Percentiles rank a stretch among this genome's conserved stretches.
Conservation (phyloP, 164 flowering plant genomes). For the Aristolochia californica region DNA sequence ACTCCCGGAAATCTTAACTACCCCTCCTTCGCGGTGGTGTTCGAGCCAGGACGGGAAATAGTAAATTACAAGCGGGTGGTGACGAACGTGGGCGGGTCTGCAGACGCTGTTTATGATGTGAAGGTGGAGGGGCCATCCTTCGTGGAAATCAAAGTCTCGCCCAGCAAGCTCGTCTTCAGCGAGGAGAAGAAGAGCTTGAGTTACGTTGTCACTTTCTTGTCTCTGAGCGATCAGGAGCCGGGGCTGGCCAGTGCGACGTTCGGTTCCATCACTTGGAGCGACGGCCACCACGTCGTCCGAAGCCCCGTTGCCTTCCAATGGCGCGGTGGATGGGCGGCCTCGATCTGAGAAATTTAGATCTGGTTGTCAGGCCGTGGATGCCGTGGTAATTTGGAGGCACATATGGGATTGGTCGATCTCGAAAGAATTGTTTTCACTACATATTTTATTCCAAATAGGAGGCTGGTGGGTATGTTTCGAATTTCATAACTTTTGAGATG, state of each 20-base stretch:
- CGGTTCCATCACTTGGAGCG: constrained; percentile 73
- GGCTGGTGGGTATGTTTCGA: too few relatives aligned
- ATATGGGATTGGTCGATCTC: too few relatives aligned
- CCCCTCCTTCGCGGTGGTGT: constrained; percentile 74
- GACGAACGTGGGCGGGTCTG: constrained; percentile 54
- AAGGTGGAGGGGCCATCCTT: constrained; percentile 34
- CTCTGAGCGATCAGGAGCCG: neutral
- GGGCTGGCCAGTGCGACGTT: constrained; percentile 16
- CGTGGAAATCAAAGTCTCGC: constrained; percentile 51
- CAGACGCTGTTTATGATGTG: constrained; percentile 49
- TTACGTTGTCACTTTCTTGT: constrained; percentile 50
- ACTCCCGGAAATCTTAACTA: constrained; percentile 74
- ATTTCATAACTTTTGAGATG: too few relatives aligned
- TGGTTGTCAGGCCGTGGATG: too few relatives aligned
- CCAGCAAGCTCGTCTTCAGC: constrained; percentile 54
- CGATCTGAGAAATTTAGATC: constrained; percentile 14
- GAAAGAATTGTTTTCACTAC: too few relatives aligned
- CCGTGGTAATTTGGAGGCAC: too few relatives aligned
- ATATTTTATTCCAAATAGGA: too few relatives aligned
- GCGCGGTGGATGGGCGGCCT: constrained; percentile 15
- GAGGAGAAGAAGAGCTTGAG: constrained; percentile 22
- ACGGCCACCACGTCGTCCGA: constrained; percentile 56
- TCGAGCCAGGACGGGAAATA: constrained; percentile 12
- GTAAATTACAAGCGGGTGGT: constrained; percentile 52
- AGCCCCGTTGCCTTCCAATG: constrained; percentile 68